Percentiles rank a stretch among this genome's conserved stretches.
Evolutionary conservation across 306 rosid species (phyloP).

Genomic region (Malus orientalis): DNA sequence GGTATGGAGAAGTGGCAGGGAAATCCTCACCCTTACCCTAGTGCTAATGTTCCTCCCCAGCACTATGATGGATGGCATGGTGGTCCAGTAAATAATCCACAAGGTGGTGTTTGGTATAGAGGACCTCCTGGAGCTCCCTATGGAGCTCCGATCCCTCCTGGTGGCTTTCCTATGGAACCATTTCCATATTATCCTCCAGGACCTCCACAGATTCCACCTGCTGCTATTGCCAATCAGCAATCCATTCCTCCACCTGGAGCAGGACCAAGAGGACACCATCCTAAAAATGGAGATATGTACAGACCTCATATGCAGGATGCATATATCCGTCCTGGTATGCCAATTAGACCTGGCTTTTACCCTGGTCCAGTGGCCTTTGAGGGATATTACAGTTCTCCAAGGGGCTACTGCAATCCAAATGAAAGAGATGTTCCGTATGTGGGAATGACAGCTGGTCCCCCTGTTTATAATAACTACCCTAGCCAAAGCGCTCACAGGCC

Average conservation of each 20-base stretch:
- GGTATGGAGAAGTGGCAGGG: slow-evolving; percentile 74
- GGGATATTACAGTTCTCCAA: slow-evolving; percentile 67
- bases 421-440: slow-evolving; percentile 68
- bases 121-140: slow-evolving; percentile 86
- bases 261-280: slow-evolving; percentile 73
- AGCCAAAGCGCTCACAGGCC: slow-evolving; percentile 54
- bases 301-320: slow-evolving; percentile 84
- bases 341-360: slow-evolving; percentile 80
- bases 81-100: slow-evolving; percentile 65
- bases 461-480: slow-evolving; percentile 51
- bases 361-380: slow-evolving; percentile 74
- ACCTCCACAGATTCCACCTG: slow-evolving; percentile 60
- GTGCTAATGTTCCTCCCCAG: slow-evolving; percentile 52
- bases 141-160: slow-evolving; percentile 63
- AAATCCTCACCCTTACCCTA: slow-evolving; percentile 64
- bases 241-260: slow-evolving; percentile 56
- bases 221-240: slow-evolving; percentile 58
- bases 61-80: slow-evolving; percentile 85
- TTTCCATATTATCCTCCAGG: slow-evolving; percentile 76
- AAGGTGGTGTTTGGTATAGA: slow-evolving; percentile 82
- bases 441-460: slow-evolving; percentile 65
- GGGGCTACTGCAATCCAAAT: slow-evolving; percentile 64
- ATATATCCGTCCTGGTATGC: slow-evolving; percentile 67
- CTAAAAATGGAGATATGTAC: slow-evolving; percentile 78
- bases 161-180: slow-evolving; percentile 81